A percentile compares a stretch with the other conserved stretches of the same genome.
Conservation (phyloP, 164 flowering plant genomes). For the Aristolochia fimbriata region DNA sequence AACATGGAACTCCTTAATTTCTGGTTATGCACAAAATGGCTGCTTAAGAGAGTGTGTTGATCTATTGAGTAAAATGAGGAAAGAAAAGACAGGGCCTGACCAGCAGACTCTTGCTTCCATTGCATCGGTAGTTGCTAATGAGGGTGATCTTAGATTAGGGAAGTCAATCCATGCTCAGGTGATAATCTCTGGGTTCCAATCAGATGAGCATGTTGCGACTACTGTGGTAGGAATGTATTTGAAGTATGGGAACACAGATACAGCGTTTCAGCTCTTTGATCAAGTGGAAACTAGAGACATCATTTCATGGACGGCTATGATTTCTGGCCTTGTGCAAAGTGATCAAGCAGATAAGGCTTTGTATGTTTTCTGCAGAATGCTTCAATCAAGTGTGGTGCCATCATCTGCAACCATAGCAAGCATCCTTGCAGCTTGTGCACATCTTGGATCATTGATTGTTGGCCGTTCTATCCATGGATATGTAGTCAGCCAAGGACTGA, state of each 20-base stretch:
- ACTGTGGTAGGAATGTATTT: conserved; percentile 56
- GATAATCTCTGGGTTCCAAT: conserved; percentile 32
- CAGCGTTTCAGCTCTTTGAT: conserved; percentile 40
- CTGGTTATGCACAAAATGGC: conserved; percentile 41
- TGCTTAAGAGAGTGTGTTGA: conserved; percentile 23
- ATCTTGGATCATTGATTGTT: conserved; percentile 28
- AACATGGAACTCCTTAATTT: conserved; percentile 76
- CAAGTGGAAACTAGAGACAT: conserved; percentile 36
- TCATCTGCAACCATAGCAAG: conserved; percentile 58
- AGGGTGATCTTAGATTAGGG: conserved; percentile 29
- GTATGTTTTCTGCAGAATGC: conserved; percentile 38
- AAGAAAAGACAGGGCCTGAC: conserved; percentile 38
- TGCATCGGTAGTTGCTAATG: conserved; percentile 28
- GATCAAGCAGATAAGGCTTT: conserved; percentile 44
- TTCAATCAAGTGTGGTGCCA: conserved; percentile 29
- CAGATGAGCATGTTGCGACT: conserved; percentile 39
- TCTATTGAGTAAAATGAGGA: conserved; percentile 43
- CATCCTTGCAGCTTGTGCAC: conserved; percentile 71
- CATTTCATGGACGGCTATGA: conserved; percentile 63
- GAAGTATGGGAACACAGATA: conserved; percentile 29
- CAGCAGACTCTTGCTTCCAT: conserved; percentile 46
- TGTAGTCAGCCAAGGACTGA: conserved; percentile 35
- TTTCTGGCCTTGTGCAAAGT: conserved; percentile 72
- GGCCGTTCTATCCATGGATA: conserved; percentile 70
- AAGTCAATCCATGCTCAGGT: conserved; percentile 52